Evolutionary conservation across 208 protist species (phyloP).

Genomic region (Novymonas esmeraldas): DNA sequence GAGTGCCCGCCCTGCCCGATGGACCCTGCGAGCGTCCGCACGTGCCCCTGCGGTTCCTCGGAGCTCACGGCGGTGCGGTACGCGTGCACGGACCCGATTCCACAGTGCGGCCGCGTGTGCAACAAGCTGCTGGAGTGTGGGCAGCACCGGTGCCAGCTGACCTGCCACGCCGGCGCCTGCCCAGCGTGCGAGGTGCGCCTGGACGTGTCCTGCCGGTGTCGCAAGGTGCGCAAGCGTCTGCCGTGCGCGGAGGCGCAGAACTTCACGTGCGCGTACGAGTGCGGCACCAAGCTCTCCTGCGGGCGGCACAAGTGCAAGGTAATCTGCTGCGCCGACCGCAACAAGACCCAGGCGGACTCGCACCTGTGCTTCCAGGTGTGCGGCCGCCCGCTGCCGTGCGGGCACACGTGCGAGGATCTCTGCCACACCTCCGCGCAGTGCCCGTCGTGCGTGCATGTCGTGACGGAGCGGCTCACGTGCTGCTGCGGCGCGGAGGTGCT

Average conservation of each 20-base stretch:
- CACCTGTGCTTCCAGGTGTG: conserved; percentile 63
- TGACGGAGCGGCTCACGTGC: conserved; percentile 58
- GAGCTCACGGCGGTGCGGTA: conserved; percentile 27
- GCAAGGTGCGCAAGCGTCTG: conserved; percentile 50
- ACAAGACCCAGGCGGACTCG: conserved; percentile 33
- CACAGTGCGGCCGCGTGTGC: conserved; percentile 61
- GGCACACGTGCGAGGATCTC: conserved; percentile 68
- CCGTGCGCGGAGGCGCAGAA: conserved; percentile 43
- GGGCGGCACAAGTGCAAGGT: conserved; percentile 70
- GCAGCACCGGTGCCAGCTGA: conserved; percentile 49
- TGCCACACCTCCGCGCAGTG: conserved; percentile 69
- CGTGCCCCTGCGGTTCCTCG: conserved; percentile 63
- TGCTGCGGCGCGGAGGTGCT: conserved; percentile 53
- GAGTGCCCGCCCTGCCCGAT: conserved; percentile 57
- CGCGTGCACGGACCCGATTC: conserved; percentile 69
- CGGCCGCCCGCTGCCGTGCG: conserved; percentile 67
- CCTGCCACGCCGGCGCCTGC: conserved; percentile 62
- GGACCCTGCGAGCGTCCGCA: conserved; percentile 51
- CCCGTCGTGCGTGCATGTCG: conserved; percentile 63
- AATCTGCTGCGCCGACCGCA: conserved; percentile 59
- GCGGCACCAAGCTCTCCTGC: conserved; percentile 71
- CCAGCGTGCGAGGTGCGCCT: conserved; percentile 42
- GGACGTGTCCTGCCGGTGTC: conserved; percentile 54
- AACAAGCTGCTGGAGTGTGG: conserved; percentile 64
- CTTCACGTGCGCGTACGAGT: conserved; percentile 58